Evolutionary conservation across 169 alveolate genomes (phyloP).

Genomic region (Eimeria necatrix): DNA sequence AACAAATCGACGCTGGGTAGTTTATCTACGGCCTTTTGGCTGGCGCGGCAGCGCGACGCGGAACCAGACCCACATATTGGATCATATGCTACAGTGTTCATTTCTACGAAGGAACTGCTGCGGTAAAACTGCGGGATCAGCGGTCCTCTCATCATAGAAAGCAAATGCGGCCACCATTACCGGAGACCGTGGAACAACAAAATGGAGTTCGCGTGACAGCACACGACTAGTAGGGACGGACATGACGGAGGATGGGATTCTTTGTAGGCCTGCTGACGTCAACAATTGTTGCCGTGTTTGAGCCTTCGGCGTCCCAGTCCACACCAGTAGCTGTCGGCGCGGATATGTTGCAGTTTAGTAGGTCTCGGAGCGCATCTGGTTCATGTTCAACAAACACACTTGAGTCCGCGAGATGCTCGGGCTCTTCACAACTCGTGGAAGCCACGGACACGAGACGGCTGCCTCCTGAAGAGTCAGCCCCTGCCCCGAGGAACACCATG

Average conservation of each 20-base stretch:
- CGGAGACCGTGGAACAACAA: too few relatives aligned
- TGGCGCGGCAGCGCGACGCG: too few relatives aligned
- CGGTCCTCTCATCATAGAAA: too few relatives aligned
- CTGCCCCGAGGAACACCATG: constrained; percentile 43
- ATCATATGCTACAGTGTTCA: too few relatives aligned
- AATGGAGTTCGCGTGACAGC: too few relatives aligned
- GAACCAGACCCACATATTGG: too few relatives aligned
- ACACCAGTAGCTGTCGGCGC: constrained; percentile 38
- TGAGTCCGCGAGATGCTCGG: constrained; percentile 43
- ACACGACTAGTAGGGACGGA: too few relatives aligned
- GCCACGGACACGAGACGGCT: constrained; percentile 74
- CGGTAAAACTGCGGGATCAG: too few relatives aligned
- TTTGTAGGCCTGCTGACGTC: constrained; percentile 74
- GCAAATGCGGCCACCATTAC: too few relatives aligned
- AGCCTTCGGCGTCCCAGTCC: constrained; percentile 63
- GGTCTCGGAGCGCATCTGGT: constrained; percentile 70
- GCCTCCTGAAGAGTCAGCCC: constrained; percentile 46
- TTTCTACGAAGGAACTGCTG: too few relatives aligned
- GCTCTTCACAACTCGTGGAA: constrained; percentile 51
- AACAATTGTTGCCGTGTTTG: constrained; percentile 37
- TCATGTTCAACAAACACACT: background rate
- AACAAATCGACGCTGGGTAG: too few relatives aligned
- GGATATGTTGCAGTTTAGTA: constrained; percentile 65
- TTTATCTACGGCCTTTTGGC: too few relatives aligned
- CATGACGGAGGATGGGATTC: constrained; percentile 24